Percentiles rank a stretch among this genome's conserved stretches.
Evolutionary conservation across 1,139 yeast species (phyloP).

Genomic region (Kodamaea alishanica): DNA sequence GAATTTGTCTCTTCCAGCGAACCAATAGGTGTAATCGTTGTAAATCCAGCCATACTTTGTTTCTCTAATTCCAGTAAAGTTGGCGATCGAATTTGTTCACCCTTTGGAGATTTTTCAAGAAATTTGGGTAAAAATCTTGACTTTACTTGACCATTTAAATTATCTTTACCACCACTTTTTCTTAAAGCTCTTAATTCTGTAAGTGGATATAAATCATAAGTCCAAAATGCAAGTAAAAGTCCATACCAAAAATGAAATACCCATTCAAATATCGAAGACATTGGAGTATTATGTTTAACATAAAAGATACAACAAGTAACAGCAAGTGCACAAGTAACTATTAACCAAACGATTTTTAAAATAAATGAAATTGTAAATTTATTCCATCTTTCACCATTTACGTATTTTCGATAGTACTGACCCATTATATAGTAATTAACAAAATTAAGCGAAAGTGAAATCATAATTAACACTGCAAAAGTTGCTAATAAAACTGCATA

Average conservation of each 20-base stretch:
- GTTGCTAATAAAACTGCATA: slow-evolving; percentile 26
- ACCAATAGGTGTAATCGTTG: slow-evolving; percentile 6
- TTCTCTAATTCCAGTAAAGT: slow-evolving; percentile 6
- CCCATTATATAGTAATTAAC: slow-evolving; percentile 33
- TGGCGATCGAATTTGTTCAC: not conserved
- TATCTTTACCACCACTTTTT: slow-evolving; percentile 10
- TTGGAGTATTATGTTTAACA: slow-evolving; percentile 15
- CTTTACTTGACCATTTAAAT: slow-evolving; percentile 3
- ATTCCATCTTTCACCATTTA: slow-evolving; percentile 32
- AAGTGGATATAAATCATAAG: slow-evolving; percentile 35
- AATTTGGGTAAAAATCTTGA: too few relatives aligned
- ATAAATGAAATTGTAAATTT: slow-evolving; percentile 31
- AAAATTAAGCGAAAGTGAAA: slow-evolving; percentile 23
- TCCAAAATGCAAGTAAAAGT: slow-evolving; percentile 33
- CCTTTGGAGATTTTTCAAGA: too few relatives aligned
- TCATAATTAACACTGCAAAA: slow-evolving; percentile 23
- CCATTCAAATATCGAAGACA: slow-evolving; percentile 34
- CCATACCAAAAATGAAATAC: slow-evolving; percentile 38
- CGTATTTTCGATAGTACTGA: slow-evolving; percentile 28
- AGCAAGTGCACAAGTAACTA: slow-evolving; percentile 27
- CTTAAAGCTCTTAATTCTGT: slow-evolving; percentile 22
- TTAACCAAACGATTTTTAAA: slow-evolving; percentile 29
- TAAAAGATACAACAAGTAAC: slow-evolving; percentile 26
- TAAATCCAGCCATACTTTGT: slow-evolving; percentile 7
- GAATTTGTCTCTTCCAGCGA: slow-evolving; percentile 1